phyloP scores from a whole-genome alignment of 208 protist species.

The Endotrypanum monterogeii region DNA sequence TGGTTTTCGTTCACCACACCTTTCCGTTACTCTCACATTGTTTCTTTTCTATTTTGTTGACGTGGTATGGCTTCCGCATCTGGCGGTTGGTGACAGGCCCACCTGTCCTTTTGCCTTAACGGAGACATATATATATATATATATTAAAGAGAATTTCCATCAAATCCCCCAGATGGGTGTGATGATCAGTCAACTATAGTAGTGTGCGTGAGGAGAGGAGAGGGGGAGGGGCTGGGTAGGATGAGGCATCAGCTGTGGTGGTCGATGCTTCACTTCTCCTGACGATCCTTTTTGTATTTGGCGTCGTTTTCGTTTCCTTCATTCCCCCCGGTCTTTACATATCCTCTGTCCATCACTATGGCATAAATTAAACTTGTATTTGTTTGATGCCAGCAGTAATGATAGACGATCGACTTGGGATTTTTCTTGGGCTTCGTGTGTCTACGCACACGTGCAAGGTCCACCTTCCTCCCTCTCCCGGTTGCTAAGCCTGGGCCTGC shows the following conservation, averaged over 20 bases:
- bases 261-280: no score
- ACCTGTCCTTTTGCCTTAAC: not conserved
- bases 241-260: not conserved
- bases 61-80: not conserved
- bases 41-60: not conserved
- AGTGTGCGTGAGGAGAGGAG: not conserved
- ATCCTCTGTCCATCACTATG: not conserved
- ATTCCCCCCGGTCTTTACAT: not conserved
- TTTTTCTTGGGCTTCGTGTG: no score
- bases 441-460: not conserved
- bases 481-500: no score
- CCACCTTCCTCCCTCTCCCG: not conserved
- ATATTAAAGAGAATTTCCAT: not conserved
- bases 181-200: not conserved
- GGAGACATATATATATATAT: not conserved
- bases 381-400: no score
- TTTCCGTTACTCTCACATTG: not conserved
- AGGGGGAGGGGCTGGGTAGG: not conserved
- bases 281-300: no score
- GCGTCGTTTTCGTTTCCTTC: not conserved
- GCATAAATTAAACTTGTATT: no score
- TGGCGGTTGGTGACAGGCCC: no score
- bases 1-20: not conserved
- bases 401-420: no score
- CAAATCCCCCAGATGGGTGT: not conserved